A percentile compares a stretch with the other conserved stretches of the same genome.
Evolutionary conservation across 345 rosid genomes (phyloP).

Genomic region (Laguncularia racemosa): DNA sequence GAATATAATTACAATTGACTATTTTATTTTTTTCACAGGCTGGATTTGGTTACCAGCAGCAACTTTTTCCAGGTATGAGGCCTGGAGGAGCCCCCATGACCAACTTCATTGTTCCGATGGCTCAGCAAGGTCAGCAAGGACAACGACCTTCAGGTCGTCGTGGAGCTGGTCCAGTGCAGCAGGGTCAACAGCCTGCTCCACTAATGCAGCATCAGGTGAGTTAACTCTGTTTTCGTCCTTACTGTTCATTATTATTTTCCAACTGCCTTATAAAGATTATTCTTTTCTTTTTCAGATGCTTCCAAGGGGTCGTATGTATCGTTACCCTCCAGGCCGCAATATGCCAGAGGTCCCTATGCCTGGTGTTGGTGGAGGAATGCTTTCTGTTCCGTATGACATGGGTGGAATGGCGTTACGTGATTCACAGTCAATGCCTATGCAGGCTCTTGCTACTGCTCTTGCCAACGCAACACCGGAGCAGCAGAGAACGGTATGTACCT

Average conservation of each 20-base stretch:
- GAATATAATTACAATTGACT: too few species aligned
- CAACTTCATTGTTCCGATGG: conserved; percentile 57
- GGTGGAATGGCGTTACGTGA: conserved; percentile 52
- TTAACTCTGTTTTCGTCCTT: not conserved
- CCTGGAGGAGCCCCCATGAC: conserved; percentile 68
- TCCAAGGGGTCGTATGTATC: conserved; percentile 66
- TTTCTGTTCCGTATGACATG: conserved; percentile 52
- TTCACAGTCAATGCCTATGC: conserved; percentile 46
- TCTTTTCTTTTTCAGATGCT: conserved; percentile 30
- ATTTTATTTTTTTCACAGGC: conserved; percentile 18
- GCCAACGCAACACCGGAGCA: conserved; percentile 66
- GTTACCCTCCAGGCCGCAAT: conserved; percentile 58
- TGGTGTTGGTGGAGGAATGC: conserved; percentile 45
- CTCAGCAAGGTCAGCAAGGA: conserved; percentile 55
- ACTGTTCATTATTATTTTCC: too few species aligned
- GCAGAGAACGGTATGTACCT: conserved; percentile 50
- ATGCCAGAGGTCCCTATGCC: conserved; percentile 47
- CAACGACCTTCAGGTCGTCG: conserved; percentile 66
- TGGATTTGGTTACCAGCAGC: conserved; percentile 82
- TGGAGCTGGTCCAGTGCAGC: conserved; percentile 46
- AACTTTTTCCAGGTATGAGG: conserved; percentile 76
- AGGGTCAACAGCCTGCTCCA: conserved; percentile 52
- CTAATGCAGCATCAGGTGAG: conserved; percentile 57
- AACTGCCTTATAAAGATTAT: not conserved
- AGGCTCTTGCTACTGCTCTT: conserved; percentile 62